These are phyloP conservation scores for Penicillium canescens DNA, from an alignment of 495 filamentous ascomycete species.

Conservation along the genomic window DNA sequence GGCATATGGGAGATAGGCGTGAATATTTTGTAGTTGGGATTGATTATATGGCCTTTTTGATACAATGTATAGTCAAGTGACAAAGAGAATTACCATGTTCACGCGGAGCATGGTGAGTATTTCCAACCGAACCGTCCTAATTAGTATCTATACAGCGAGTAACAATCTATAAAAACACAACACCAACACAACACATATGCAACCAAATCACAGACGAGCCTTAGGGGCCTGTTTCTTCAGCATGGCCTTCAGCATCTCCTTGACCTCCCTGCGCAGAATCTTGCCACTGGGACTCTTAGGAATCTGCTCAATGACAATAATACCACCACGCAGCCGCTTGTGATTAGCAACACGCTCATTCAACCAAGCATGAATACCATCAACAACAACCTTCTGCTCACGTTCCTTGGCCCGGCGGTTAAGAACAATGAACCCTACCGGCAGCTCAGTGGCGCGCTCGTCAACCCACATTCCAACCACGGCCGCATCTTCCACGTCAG, in stretches of 20 bases:
- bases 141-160: slow-evolving; percentile 5
- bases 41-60: background rate
- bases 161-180: background rate
- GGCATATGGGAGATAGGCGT: too few relatives aligned
- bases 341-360: slow-evolving; percentile 55
- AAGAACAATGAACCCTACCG: slow-evolving; percentile 69
- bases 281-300: slow-evolving; percentile 81
- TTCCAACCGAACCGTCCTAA: background rate
- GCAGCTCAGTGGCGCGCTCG: slow-evolving; percentile 66
- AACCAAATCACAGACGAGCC: slow-evolving; percentile 11
- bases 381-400: slow-evolving; percentile 32
- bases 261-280: slow-evolving; percentile 68
- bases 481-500: slow-evolving; percentile 69
- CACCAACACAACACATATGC: background rate
- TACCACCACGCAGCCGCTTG: slow-evolving; percentile 73
- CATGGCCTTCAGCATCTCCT: slow-evolving; percentile 30
- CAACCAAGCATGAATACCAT: slow-evolving; percentile 39
- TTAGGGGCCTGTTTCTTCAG: slow-evolving; percentile 20
- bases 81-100: background rate
- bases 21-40: too few relatives aligned
- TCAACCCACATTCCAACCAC: slow-evolving; percentile 67
- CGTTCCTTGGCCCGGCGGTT: slow-evolving; percentile 32
- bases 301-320: slow-evolving; percentile 69
- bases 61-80: background rate
- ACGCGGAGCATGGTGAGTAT: background rate